phyloP scores from a whole-genome alignment of 768 basidiomycete genomes.

The Leccinum sublutescens region DNA sequence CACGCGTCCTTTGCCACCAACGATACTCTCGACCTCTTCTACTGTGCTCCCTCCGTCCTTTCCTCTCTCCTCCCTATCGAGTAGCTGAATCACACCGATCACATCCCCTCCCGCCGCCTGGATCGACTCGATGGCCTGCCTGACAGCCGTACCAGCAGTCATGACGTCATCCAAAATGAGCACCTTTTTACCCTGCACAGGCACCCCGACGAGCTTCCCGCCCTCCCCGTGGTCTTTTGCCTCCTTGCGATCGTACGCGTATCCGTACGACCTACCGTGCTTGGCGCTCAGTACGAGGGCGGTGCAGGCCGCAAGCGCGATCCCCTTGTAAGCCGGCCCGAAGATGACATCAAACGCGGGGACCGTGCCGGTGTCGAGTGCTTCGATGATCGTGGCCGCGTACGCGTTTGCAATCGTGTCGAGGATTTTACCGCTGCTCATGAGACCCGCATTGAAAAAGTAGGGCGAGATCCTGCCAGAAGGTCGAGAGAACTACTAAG shows the following conservation, averaged over 20 bases:
- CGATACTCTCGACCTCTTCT: constrained; percentile 72
- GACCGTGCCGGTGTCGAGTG: constrained; percentile 29
- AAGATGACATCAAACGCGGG: constrained; percentile 79
- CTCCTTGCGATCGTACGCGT: constrained; percentile 94
- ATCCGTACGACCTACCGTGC: constrained; percentile 66
- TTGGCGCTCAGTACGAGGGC: constrained; percentile 69
- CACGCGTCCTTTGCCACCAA: constrained; percentile 67
- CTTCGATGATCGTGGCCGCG: constrained; percentile 71
- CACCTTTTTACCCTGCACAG: constrained; percentile 77
- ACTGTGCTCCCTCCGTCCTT: constrained; percentile 64
- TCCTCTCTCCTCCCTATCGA: constrained; percentile 62
- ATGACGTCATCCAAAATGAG: constrained; percentile 96
- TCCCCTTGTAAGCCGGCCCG: constrained; percentile 97
- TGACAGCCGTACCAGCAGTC: constrained; percentile 87
- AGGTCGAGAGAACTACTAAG: constrained; percentile 3
- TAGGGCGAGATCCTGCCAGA: constrained; percentile 77
- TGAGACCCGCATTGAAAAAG: constrained; percentile 93
- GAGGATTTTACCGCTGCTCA: constrained; percentile 82
- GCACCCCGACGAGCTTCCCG: constrained; percentile 83
- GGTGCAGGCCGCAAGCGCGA: constrained; percentile 86
- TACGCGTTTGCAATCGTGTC: constrained; percentile 77
- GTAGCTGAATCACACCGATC: constrained; percentile 82
- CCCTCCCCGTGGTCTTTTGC: constrained; percentile 96
- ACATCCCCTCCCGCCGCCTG: constrained; percentile 68
- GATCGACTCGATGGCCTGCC: constrained; percentile 78